Conservation (phyloP, 139 green algal genomes). For the Diplosphaera chodatii region DNA sequence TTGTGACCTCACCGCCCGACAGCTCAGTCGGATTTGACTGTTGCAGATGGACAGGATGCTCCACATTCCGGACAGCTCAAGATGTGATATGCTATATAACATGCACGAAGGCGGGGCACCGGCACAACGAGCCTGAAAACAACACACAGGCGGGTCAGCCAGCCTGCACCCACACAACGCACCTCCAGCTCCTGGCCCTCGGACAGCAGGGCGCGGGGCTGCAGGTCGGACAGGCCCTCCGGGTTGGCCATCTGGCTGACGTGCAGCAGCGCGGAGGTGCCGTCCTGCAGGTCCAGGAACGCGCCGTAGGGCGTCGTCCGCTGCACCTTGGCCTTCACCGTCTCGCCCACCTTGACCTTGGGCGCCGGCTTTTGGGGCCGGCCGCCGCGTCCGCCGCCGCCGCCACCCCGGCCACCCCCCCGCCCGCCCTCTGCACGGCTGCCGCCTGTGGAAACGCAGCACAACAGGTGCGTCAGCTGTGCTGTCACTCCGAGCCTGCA, state of each 20-base stretch:
- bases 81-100: too few species aligned
- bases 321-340: slow-evolving; percentile 47
- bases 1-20: too few species aligned
- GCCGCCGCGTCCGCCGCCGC: background rate
- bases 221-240: slow-evolving; percentile 18
- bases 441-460: background rate
- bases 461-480: too few species aligned
- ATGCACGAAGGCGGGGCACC: too few species aligned
- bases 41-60: too few species aligned
- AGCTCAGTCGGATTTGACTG: too few species aligned
- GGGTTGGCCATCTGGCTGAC: slow-evolving; percentile 44
- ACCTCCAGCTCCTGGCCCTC: slow-evolving; percentile 50
- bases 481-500: too few species aligned
- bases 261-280: slow-evolving; percentile 64
- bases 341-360: slow-evolving; percentile 26
- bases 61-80: too few species aligned
- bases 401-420: background rate
- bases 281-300: slow-evolving; percentile 64
- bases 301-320: slow-evolving; percentile 41
- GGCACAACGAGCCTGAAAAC: too few species aligned
- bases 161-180: background rate
- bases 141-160: too few species aligned
- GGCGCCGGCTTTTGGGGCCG: background rate
- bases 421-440: background rate
- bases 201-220: slow-evolving; percentile 15